Conservation (phyloP, 2,329 filamentous ascomycete genomes). For the Colletotrichum australisinense region DNA sequence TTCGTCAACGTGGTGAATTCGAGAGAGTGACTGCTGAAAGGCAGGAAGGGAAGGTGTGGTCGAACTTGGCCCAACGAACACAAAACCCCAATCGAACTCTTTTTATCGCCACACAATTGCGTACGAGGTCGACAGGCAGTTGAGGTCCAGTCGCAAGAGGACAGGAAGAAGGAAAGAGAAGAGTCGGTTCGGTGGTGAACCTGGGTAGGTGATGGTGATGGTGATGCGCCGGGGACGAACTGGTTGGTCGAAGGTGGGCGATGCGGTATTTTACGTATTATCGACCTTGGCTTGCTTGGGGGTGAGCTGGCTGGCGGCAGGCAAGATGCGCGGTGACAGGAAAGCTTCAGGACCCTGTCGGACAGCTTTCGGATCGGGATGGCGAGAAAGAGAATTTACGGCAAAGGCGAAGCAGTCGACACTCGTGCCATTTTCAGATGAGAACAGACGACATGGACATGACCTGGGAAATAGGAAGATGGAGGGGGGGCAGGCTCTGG, state of each 20-base stretch:
- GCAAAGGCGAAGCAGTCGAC: conserved; percentile 3
- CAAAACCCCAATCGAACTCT: background rate
- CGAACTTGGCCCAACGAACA: background rate
- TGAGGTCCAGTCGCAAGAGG: background rate
- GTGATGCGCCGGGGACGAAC: background rate
- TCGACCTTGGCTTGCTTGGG: background rate
- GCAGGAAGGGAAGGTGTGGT: background rate
- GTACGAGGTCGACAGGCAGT: background rate
- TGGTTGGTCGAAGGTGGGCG: background rate
- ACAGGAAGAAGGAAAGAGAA: background rate
- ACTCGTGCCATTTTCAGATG: conserved; percentile 30
- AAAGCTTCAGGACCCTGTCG: conserved; percentile 25
- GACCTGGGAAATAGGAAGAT: conserved; percentile 10
- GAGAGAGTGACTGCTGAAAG: background rate
- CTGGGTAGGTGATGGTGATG: background rate
- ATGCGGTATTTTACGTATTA: conserved; percentile 16
- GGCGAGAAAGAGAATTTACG: conserved; percentile 1
- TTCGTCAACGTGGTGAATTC: background rate
- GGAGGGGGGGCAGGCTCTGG: background rate
- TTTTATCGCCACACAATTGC: background rate
- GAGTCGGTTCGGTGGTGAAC: background rate
- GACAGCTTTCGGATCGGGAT: conserved; percentile 7
- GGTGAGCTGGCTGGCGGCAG: background rate
- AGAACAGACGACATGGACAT: conserved; percentile 24
- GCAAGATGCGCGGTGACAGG: background rate